Percentiles rank a stretch among this genome's conserved stretches.
phyloP scores from a whole-genome alignment of 164 flowering plant species.

The Sextonia rubra region DNA sequence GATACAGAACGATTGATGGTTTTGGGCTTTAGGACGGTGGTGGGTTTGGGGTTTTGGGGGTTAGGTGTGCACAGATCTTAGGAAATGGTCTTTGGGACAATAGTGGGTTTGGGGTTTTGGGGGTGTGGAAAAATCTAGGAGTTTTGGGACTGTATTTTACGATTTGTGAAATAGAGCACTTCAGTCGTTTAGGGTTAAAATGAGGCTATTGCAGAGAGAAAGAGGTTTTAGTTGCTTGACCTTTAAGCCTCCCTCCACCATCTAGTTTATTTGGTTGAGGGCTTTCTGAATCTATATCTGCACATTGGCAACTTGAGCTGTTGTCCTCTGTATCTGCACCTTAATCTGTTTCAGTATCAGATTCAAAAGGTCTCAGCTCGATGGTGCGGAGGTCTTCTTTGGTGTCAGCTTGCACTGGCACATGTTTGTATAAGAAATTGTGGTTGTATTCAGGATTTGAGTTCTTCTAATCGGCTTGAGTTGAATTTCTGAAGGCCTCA shows the following conservation, averaged over 20 bases:
- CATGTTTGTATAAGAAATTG: not conserved
- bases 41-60: too few relatives aligned
- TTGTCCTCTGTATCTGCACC: not conserved
- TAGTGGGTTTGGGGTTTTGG: too few relatives aligned
- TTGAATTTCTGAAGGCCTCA: slow-evolving; percentile 10
- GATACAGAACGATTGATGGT: too few relatives aligned
- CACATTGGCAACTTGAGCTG: not conserved
- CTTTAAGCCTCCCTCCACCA: not conserved
- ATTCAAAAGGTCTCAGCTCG: not conserved
- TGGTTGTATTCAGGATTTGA: slow-evolving; percentile 8
- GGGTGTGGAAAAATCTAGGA: too few relatives aligned
- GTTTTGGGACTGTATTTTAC: too few relatives aligned
- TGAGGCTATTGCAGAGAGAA: too few relatives aligned
- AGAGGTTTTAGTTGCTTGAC: not conserved
- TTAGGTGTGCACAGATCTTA: too few relatives aligned
- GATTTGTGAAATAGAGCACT: too few relatives aligned
- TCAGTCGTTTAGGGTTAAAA: too few relatives aligned
- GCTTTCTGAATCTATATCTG: not conserved
- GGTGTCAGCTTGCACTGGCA: not conserved
- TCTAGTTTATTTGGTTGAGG: not conserved
- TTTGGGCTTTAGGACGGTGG: too few relatives aligned
- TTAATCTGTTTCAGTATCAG: not conserved
- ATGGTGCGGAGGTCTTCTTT: not conserved
- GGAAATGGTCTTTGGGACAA: too few relatives aligned
- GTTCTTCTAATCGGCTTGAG: slow-evolving; percentile 10